Base-by-base conservation (phyloP, 2,329 filamentous ascomycete species). In the Lasiodiplodia sp. region DNA sequence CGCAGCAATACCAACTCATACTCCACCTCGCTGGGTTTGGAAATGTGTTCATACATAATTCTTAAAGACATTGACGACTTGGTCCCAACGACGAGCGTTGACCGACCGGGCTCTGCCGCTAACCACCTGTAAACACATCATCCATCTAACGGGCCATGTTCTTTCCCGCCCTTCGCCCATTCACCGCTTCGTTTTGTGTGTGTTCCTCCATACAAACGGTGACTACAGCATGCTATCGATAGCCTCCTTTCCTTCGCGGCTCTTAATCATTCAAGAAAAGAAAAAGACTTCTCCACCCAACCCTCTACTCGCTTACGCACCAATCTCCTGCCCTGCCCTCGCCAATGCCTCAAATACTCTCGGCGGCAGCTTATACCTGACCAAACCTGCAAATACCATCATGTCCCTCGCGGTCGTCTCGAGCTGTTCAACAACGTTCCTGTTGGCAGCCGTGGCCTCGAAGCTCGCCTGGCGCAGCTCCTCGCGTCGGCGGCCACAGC, bases 371-470 rank as follows among this genome's bases (percentile, higher is more conserved):
- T 96, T 90, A 82, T 97, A 98, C 76, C 92, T 90, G 77, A 98
- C 89, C 86, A 97, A 89, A 68, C 94, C 95, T 18, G 94, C 95
- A 83, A 97, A 98, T 16, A 96, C 92, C 84, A 96, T 97, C 75
- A 97, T 81, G 80, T 98, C 95, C 79, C 94, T 89, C 49, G 92
- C 94, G 83, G 92, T 93, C 78, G 91, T 88, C 82, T 91, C 88
- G 75, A 96, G 83, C 75, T 91, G 86, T 69, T 91, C 89, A 64
- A 91, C 89, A 78, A 82, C 74, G 60, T 77, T 73, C 84, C 82
- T 77, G 82, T 85, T 76, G 86, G 76, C 78, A 10, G 84, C 71
- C 86, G 91, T 91, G 73, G 91, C 93, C 79, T 91, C 97, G 73
- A 91, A 87, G 34, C 90, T 89, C 69, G 85, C 86, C 68, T 87